Percentiles rank a stretch among this genome's conserved stretches.
phyloP scores from a whole-genome alignment of 2,329 filamentous ascomycete genomes.

The Thielaviopsis ethacetica region DNA sequence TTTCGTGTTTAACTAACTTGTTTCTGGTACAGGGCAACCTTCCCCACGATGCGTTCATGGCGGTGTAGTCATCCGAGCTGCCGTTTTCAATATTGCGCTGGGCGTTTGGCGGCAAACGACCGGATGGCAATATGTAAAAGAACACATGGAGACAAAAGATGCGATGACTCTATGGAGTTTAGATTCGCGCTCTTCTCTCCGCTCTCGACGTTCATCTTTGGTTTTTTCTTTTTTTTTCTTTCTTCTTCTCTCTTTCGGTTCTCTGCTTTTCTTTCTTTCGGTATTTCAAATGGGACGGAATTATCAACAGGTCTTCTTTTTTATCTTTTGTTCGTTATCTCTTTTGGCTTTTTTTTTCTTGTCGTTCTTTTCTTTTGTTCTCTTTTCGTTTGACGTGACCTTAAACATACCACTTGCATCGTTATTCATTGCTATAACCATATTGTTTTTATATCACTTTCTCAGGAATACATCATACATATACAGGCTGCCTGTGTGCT shows the following conservation, averaged over 20 bases:
- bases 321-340: not conserved
- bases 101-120: not conserved
- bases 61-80: not conserved
- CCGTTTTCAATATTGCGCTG: not conserved
- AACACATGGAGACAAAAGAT: not conserved
- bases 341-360: not conserved
- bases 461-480: not conserved
- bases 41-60: slow-evolving; percentile 11
- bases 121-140: not conserved
- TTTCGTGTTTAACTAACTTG: not conserved
- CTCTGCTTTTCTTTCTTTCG: not conserved
- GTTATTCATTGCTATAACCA: not conserved
- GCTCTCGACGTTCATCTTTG: not conserved
- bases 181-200: not conserved
- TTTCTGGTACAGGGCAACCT: slow-evolving; percentile 3
- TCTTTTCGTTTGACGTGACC: not conserved
- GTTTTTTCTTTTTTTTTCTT: not conserved
- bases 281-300: not conserved
- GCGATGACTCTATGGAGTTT: not conserved
- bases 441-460: not conserved
- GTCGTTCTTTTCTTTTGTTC: not conserved
- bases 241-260: not conserved
- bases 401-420: not conserved
- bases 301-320: not conserved
- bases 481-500: not conserved